Base-by-base conservation (phyloP, 1,284 basidiomycete genomes). In the Fomitopsis schrenkii region DNA sequence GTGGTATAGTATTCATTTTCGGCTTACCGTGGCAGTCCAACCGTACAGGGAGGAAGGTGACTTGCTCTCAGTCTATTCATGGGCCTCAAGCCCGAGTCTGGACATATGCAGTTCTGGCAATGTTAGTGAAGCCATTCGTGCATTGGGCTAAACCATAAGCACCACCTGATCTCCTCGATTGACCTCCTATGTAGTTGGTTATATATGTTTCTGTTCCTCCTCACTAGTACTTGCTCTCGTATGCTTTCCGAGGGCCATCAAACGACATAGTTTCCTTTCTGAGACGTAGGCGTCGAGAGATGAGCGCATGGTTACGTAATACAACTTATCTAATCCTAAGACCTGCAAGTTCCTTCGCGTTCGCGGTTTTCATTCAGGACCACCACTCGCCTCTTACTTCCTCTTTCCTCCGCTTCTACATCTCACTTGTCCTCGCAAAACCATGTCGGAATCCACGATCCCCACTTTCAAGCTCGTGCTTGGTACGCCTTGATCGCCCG, bases 391-490 rank as follows among this genome's bases (percentile, higher is more conserved):
- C 68, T 68, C 70, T 69, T 71, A 64, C 67, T 64, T 69, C 59
- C 66, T 65, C 65, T 63, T 63, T 66, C 69, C 66, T 64, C 70
- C 66, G 68, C 68, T 64, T 64, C 61, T 62, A 55, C 35, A 19
- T 48, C 41, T 62, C 65, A 58, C 63, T 53, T 60, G 56, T 63
- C 57, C 62, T 68, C 63, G 62, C 66, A 65, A 67, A 67, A 58
- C 62, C 65, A 88, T 88, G 85, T 46, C 84, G 67, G 73, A 77
- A 42, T 48, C 50, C 17, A 75, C 71, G 14, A 83, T 95, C 69
- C 95, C 97, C 58, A 95, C 95, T 65, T 99, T 99, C 87, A 99
- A 99, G 83, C 94, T 99, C 76, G 97, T 99, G 66, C 93, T 97
- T 70, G 94, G 93, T 95, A 71, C 68, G 93, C 80, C 50, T 17